phyloP scores from a whole-genome alignment of 306 rosid genomes.

The Glycine soja region DNA sequence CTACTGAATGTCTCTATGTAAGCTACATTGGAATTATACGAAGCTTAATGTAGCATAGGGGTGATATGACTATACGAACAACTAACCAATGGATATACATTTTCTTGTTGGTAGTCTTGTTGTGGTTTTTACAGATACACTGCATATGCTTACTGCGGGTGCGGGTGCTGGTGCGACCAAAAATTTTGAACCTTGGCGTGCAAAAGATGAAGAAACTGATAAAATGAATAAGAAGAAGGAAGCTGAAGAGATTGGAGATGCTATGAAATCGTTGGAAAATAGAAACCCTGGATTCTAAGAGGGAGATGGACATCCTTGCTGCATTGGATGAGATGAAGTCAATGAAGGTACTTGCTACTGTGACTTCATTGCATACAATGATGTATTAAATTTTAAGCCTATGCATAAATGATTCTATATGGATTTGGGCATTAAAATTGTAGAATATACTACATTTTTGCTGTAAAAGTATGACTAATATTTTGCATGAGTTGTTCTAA shows the following conservation, averaged over 20 bases:
- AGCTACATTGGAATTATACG: too few species aligned
- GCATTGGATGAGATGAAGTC: slow-evolving; percentile 99
- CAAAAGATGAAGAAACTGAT: slow-evolving; percentile 76
- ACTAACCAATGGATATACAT: too few species aligned
- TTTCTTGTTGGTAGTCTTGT: too few species aligned
- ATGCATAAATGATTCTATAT: too few species aligned
- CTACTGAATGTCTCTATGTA: too few species aligned
- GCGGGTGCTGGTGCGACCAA: slow-evolving; percentile 70
- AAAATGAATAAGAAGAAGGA: slow-evolving; percentile 61
- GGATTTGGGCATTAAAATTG: background rate
- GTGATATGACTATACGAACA: too few species aligned
- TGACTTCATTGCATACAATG: background rate
- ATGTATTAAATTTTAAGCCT: background rate
- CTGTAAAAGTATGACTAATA: background rate
- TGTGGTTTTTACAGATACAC: too few species aligned
- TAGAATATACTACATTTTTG: slow-evolving; percentile 1
- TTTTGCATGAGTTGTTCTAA: slow-evolving; percentile 14
- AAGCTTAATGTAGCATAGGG: too few species aligned
- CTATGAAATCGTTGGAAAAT: slow-evolving; percentile 87
- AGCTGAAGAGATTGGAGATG: slow-evolving; percentile 87
- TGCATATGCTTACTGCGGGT: too few species aligned
- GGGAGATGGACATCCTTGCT: slow-evolving; percentile 76
- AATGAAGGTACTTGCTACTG: slow-evolving; percentile 71
- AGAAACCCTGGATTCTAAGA: slow-evolving; percentile 87
- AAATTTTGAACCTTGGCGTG: slow-evolving; percentile 76